Evolutionary conservation across 176 grass and related monocot genomes (phyloP), one percentile per base, ranked within the genome.

Genomic region (Oryza australiensis): DNA sequence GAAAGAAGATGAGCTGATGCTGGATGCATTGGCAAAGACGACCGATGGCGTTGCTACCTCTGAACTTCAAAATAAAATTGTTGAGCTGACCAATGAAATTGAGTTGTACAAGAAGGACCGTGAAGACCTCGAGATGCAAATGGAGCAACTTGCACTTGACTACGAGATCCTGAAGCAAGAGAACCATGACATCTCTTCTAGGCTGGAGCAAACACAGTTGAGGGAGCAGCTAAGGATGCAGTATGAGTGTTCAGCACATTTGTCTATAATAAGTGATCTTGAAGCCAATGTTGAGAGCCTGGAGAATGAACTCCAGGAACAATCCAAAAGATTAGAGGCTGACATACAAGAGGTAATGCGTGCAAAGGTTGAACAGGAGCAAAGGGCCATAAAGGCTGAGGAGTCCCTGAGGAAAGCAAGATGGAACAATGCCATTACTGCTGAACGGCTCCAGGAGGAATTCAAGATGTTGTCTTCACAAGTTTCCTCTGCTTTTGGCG

Each of bases 81-180:
- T 89, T 27, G 93, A 94, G 68, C 75, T 96, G 81, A 96, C 70
- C 30, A 90, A 80, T 70, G 97, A 93, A 83, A 79, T 93, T 20
- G 93, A 95, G 62, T 68, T 95, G 73, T 99, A 94, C 82, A 96
- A 81, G 79, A 93, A 96, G 80, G 97, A 99, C 12, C 86, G 91
- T 53, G 93, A 99, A 75, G 97, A 99, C 22, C 72, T 96, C 0
- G 91, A 94, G 80, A 94, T 99, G 93, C 97, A 99, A 86, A 95
- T 99, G 91, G 97, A 99, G 74, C 97, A 96, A 75, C 88, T 99
- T 77, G 97, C 91, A 78, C 87, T 96, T 78, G 97, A 99, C 72
- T 96, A 96, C 49, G 97, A 99, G 86, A 99, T 99, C 83, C 48
- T 99, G 70, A 99, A 96, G 62, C 97, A 96, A 84, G 97, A 96